Evolutionary conservation across 2,329 filamentous ascomycete species (phyloP).

Genomic region (Colletotrichum tamarilloi): DNA sequence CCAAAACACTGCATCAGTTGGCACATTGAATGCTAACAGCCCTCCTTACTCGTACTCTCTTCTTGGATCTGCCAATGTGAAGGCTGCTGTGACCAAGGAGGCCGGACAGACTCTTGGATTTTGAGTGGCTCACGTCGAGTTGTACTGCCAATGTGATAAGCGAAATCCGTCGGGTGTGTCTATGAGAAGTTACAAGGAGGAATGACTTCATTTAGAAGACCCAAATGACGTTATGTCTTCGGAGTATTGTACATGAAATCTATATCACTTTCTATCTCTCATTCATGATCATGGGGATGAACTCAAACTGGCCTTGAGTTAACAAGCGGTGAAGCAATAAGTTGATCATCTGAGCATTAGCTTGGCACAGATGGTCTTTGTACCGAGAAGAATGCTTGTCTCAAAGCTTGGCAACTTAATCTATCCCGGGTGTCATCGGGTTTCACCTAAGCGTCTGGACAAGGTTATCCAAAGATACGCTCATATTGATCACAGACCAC

Average conservation of each 20-base stretch:
- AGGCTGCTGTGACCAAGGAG: slow-evolving; percentile 48
- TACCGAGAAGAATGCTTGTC: neutral
- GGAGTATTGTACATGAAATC: too few species aligned
- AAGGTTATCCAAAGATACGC: neutral
- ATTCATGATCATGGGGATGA: too few species aligned
- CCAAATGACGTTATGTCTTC: too few species aligned
- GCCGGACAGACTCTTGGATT: slow-evolving; percentile 47
- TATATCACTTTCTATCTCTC: too few species aligned
- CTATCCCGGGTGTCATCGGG: neutral
- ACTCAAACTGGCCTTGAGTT: too few species aligned
- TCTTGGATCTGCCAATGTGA: slow-evolving; percentile 56
- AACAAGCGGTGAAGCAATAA: neutral
- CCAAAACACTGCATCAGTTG: slow-evolving; percentile 57
- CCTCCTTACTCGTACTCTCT: slow-evolving; percentile 57
- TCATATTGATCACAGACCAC: neutral
- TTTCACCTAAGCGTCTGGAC: neutral
- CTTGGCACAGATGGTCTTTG: too few species aligned
- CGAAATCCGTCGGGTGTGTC: too few species aligned
- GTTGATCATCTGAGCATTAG: neutral
- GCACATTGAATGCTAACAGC: slow-evolving; percentile 58
- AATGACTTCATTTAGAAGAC: too few species aligned
- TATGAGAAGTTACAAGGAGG: neutral
- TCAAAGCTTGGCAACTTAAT: neutral
- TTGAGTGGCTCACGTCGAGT: neutral
- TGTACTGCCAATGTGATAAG: too few species aligned